Percentiles rank a stretch among this genome's conserved stretches.
These are phyloP conservation scores for Metschnikowia santaceciliae DNA, from an alignment of 805 yeast species.

Conservation along the genomic window DNA sequence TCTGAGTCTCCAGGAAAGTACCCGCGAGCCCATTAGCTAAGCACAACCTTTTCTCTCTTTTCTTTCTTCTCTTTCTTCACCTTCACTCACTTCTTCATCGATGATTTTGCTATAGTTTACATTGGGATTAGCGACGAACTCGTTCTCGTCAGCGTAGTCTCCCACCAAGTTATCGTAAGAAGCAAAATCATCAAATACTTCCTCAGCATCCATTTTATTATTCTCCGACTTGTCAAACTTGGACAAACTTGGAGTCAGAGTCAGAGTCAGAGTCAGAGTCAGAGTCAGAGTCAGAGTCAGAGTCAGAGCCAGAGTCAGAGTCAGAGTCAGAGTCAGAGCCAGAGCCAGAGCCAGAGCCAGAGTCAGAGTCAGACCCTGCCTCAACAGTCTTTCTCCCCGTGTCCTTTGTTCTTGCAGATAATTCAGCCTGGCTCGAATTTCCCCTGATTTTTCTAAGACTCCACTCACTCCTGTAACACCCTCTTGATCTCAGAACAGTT, in stretches of 20 bases:
- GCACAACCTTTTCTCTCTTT: conserved; percentile 25
- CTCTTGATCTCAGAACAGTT: conserved; percentile 40
- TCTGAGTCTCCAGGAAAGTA: conserved; percentile 84
- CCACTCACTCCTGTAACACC: conserved; percentile 38
- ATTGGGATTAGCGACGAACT: conserved; percentile 28
- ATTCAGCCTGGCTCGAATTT: conserved; percentile 37
- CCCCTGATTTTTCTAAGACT: conserved; percentile 46
- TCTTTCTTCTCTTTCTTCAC: conserved; percentile 11
- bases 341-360: conserved; percentile 4
- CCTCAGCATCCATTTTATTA: conserved; percentile 20
- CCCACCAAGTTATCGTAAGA: conserved; percentile 39
- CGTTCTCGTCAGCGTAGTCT: conserved; percentile 42
- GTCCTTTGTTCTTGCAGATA: conserved; percentile 20
- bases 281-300: neutral
- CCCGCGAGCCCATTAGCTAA: conserved; percentile 76
- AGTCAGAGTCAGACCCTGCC: conserved; percentile 17
- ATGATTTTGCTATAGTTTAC: conserved; percentile 57
- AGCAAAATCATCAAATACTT: conserved; percentile 30
- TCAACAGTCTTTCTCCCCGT: conserved; percentile 18
- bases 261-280: neutral
- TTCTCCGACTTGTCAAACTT: neutral
- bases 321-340: conserved; percentile 15
- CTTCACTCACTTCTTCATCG: conserved; percentile 40
- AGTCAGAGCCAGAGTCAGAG: neutral
- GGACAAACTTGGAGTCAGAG: neutral